Base-by-base conservation (phyloP, 2,329 filamentous ascomycete genomes). In the Neoscytalidium dimidiatum region DNA sequence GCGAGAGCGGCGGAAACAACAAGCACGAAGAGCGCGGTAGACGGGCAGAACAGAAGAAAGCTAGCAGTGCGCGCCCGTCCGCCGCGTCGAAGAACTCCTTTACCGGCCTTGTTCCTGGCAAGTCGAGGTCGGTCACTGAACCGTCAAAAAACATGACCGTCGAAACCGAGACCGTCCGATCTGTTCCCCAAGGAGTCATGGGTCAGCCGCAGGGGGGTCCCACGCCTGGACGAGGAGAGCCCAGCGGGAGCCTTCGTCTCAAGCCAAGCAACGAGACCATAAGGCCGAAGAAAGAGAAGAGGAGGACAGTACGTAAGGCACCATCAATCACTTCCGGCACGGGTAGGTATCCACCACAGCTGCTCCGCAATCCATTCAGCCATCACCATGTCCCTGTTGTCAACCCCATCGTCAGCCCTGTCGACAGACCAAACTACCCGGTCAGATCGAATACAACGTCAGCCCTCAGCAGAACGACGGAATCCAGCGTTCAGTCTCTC, bases 181-280 rank as follows among this genome's bases (percentile, higher is more conserved):
- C 94, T 3, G 91, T 97, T 63, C 92, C 94, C 11, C 94, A 96
- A 73, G 86, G 94, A 29, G 88, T 90, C 9, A 83, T 97, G 29
- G 88, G 90, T 35, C 86, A 86, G 28, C 78, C 82, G 8, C 63
- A 51, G 38, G 82, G 82, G 49, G 87, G 89, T 67, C 81, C 86
- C 66, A 79, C 72, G 17, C 78, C 84, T n/a, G 88, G 88, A 21
- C 83, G 85, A 19, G 86, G 87, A 65, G 89, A 90, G 48, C 78
- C 81, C 29, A 88, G 84, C 71, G 89, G 91, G 48, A 96, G 91
- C 68, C 81, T 99, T 49, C 90, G 92, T 71, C 86, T 92, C 65
- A 96, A 96, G 76, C 89, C 90, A 7, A 98, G 94, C 78, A 91
- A 89, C n/a, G 95, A 99, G 77, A 99, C 95, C 0, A 97, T 99